Conservation (phyloP, 768 basidiomycete genomes). For the Polyporus arcularius region DNA sequence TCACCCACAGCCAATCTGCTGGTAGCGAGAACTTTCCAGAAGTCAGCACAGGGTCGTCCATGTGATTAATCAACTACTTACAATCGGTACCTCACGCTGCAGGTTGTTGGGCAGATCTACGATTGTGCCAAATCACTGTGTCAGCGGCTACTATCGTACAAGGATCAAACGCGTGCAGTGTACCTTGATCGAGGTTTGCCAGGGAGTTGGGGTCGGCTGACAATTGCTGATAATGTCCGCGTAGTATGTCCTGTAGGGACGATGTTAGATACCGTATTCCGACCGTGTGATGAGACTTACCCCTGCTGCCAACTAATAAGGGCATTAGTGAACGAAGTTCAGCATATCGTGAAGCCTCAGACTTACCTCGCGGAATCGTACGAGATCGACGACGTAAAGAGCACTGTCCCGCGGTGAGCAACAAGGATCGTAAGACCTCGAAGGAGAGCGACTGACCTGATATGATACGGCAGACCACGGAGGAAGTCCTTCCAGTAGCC, state of each 20-base stretch:
- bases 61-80: slow-evolving; percentile 42
- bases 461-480: slow-evolving; percentile 86
- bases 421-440: background rate
- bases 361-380: slow-evolving; percentile 88
- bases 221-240: slow-evolving; percentile 89
- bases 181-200: slow-evolving; percentile 93
- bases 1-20: slow-evolving; percentile 96
- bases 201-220: slow-evolving; percentile 94
- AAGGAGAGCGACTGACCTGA: slow-evolving; percentile 59
- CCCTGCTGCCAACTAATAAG: slow-evolving; percentile 53
- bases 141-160: background rate
- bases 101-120: slow-evolving; percentile 94
- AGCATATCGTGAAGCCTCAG: background rate
- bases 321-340: background rate
- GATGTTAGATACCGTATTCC: background rate
- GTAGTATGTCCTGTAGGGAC: slow-evolving; percentile 69
- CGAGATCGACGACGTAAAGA: slow-evolving; percentile 93
- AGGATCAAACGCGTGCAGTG: background rate
- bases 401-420: slow-evolving; percentile 56
- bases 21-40: slow-evolving; percentile 72
- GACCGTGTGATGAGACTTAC: slow-evolving; percentile 35
- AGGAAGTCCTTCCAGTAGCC: slow-evolving; percentile 94
- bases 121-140: background rate
- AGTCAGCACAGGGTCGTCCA: background rate
- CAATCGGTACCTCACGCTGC: slow-evolving; percentile 90